A percentile compares a stretch with the other conserved stretches of the same genome.
Evolutionary conservation across 495 filamentous ascomycete species (phyloP).

Genomic region (Physcia stellaris): DNA sequence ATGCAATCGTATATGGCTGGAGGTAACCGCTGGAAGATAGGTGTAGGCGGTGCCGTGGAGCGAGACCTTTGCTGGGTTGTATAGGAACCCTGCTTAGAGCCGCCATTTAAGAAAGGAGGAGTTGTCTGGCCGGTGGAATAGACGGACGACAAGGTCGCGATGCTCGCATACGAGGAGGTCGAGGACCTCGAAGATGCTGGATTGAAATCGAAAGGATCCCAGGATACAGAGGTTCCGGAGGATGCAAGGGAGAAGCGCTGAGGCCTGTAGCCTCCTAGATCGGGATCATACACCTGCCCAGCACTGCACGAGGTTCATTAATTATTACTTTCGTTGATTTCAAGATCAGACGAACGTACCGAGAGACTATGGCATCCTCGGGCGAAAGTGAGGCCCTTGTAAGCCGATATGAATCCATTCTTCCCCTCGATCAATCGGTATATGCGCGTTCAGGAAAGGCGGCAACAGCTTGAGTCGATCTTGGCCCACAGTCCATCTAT

Average conservation of each 20-base stretch:
- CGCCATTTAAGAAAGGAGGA: conserved; percentile 2
- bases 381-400: not conserved
- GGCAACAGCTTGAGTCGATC: too few relatives aligned
- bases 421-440: too few relatives aligned
- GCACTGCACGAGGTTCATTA: too few relatives aligned
- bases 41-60: conserved; percentile 3
- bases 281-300: conserved; percentile 9
- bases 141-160: not conserved
- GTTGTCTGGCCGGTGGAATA: conserved; percentile 2
- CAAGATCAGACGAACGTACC: not conserved
- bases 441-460: too few relatives aligned
- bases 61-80: conserved; percentile 1
- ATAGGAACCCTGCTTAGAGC: not conserved
- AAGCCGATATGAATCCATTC: not conserved
- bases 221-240: conserved; percentile 7
- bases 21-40: conserved; percentile 36
- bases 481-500: too few relatives aligned
- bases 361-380: conserved; percentile 1
- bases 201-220: conserved; percentile 3
- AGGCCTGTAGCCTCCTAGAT: conserved; percentile 4
- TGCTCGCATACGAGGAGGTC: conserved; percentile 7
- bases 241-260: conserved; percentile 9
- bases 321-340: not conserved
- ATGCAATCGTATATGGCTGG: conserved; percentile 45
- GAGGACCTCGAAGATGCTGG: conserved; percentile 1